Base-by-base conservation (phyloP, 768 basidiomycete genomes). In the Psilocybe azurescens region DNA sequence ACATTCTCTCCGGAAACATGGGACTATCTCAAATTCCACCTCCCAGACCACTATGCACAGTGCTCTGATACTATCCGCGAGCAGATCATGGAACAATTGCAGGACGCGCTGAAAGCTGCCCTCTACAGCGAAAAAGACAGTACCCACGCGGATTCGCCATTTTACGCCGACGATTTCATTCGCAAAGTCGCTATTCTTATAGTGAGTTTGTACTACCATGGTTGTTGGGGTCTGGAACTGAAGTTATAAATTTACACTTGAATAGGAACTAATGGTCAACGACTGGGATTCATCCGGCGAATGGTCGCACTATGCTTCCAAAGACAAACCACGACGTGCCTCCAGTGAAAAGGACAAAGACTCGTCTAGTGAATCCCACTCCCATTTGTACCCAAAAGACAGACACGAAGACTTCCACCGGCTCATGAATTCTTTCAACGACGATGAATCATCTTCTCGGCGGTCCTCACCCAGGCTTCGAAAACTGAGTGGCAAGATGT, bases 201-300 rank as follows among this genome's bases (percentile, higher is more conserved):
- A 29, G 60, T 61, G 39, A 24, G 60, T 61, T 30, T 39, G 20
- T 24, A 24, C 24, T 24, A 24, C 24, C 24, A 1, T 24, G 24
- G 2, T 24, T 36, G 30, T 8, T 20, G 5, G 14, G 3, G 1
- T 48, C 6, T 5, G 30, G 24, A 24, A 24, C 24, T 24, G 24
- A 24, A 24, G 24, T 24, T 24, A 24, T 24, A 24, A 24, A 24
- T 24, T 30, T 28, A 28, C 20, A 2, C 51, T 14, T 41, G 9
- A 5, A 28, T 38, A 61, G 60, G 49, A 56, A 14, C 16, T 61
- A 24, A 56, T 61, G 28, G 30, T 61, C 16, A 55, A 51, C n/a
- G 54, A 61, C 39, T 61, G 60, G 60, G 60, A 61, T 8, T 47
- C 60, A n/a, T 61, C 55, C 18, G 60, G 53, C 13, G 60, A 61